Base-by-base conservation (phyloP, 2,329 filamentous ascomycete genomes). In the Nemania diffusa region DNA sequence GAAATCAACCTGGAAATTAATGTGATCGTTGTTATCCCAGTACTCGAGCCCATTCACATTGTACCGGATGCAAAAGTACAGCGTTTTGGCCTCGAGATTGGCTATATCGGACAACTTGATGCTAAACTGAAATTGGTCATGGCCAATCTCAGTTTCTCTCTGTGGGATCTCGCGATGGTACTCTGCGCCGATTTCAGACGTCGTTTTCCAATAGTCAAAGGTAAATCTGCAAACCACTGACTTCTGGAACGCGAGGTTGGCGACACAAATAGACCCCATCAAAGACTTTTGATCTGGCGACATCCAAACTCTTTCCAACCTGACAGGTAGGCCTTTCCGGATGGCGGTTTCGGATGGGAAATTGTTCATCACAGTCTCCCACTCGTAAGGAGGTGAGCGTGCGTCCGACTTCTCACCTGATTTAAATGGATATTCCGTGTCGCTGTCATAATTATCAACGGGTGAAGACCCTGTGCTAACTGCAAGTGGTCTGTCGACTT, bases 161-260 rank as follows among this genome's bases (percentile, higher is more conserved):
- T 88, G 88, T 50, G 89, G 88, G 52, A 95, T 87, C 80, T 96
- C 92, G 69, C 92, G 88, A 78, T 90, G 91, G 82, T 88, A 99
- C 74, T 97, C 94, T n/a, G 93, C 95, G 42, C 87, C 86, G 1
- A 98, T 92, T 78, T 99, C 96, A 0, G 96, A 99, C 0, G 94
- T 97, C 0, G 96, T 99, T 85, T 97, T 97, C 96, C 96, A 99
- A 81, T 97, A 96, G 79, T 99, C 96, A 53, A 97, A 87, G 0
- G 96, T 99, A 79, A 99, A 99, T 57, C 96, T 90, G 78, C 93
- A 95, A n/a, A 91, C 89, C 61, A 99, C 93, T 5, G 85, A 80
- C 81, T 99, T 99, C 61, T 94, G 88, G 81, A 97, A 99, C 0
- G 94, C 89, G 50, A 98, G 81, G 79, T 99, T 99, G 77, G 91